phyloP scores from a whole-genome alignment of 2,329 filamentous ascomycete genomes.

The Gyromitra esculenta region DNA sequence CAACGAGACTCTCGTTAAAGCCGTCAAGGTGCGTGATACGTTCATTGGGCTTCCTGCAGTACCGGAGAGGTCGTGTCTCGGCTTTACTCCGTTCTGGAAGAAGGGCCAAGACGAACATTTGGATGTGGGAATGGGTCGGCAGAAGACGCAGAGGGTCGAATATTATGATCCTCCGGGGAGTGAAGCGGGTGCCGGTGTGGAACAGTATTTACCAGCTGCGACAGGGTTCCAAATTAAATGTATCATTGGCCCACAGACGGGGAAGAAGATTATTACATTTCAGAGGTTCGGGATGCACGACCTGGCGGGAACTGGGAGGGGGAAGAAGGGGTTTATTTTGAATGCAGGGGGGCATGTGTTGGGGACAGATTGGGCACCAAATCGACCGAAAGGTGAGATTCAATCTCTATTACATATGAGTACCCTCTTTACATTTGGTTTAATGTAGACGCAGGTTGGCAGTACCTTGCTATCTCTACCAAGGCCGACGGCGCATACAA shows the following conservation, averaged over 20 bases:
- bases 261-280: slow-evolving; percentile 49
- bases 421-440: slow-evolving; percentile 25
- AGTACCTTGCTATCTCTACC: slow-evolving; percentile 63
- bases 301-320: slow-evolving; percentile 41
- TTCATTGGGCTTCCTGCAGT: slow-evolving; percentile 51
- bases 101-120: slow-evolving; percentile 27
- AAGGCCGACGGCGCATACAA: slow-evolving; percentile 25
- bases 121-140: slow-evolving; percentile 42
- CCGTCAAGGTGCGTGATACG: slow-evolving; percentile 47
- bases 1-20: slow-evolving; percentile 44
- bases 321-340: slow-evolving; percentile 60
- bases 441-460: slow-evolving; percentile 56
- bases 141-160: slow-evolving; percentile 42
- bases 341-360: slow-evolving; percentile 63
- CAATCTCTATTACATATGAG: background rate
- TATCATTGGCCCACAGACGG: slow-evolving; percentile 45
- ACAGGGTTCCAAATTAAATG: slow-evolving; percentile 40
- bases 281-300: slow-evolving; percentile 52
- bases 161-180: slow-evolving; percentile 33
- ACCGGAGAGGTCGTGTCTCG: slow-evolving; percentile 45
- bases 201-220: slow-evolving; percentile 42
- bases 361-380: slow-evolving; percentile 58
- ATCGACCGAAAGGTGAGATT: slow-evolving; percentile 49
- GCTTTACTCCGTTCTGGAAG: slow-evolving; percentile 51
- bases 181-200: slow-evolving; percentile 15